Conservation (phyloP, 176 grass and related monocot species). For the Aechmea fasciata region DNA sequence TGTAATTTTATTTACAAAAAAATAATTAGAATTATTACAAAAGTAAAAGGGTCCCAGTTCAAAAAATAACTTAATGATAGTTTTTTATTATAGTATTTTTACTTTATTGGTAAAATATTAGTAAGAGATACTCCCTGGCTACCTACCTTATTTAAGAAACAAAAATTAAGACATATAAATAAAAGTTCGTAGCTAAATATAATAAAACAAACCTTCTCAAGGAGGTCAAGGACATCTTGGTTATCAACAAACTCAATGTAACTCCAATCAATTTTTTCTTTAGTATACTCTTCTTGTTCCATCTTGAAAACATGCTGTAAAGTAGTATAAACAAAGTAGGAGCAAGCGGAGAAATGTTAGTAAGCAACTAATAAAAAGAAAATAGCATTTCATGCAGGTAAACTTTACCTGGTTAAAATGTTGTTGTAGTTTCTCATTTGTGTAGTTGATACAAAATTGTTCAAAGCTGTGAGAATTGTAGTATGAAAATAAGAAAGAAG, state of each 20-base stretch:
- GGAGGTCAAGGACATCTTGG: slow-evolving; percentile 99
- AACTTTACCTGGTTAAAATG: slow-evolving; percentile 95
- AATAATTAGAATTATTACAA: too few species aligned
- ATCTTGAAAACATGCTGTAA: slow-evolving; percentile 99
- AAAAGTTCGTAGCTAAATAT: background rate
- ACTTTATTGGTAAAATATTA: too few species aligned
- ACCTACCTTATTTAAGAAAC: background rate
- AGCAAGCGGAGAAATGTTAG: background rate
- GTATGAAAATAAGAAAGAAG: slow-evolving; percentile 4
- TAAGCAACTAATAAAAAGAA: background rate
- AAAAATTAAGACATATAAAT: background rate
- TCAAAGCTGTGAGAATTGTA: slow-evolving; percentile 59
- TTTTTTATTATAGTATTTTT: too few species aligned
- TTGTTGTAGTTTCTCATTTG: slow-evolving; percentile 97
- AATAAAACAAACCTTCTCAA: slow-evolving; percentile 64
- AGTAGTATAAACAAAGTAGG: slow-evolving; percentile 20
- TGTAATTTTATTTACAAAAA: too few species aligned
- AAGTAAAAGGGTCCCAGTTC: too few species aligned
- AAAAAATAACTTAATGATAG: too few species aligned
- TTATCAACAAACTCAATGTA: slow-evolving; percentile 99
- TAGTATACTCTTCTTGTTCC: slow-evolving; percentile 99
- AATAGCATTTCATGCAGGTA: background rate
- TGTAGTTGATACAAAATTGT: slow-evolving; percentile 98
- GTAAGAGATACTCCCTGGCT: too few species aligned
- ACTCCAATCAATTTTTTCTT: slow-evolving; percentile 99